Conservation (phyloP, 768 basidiomycete species). For the Sutorius australiensis region DNA sequence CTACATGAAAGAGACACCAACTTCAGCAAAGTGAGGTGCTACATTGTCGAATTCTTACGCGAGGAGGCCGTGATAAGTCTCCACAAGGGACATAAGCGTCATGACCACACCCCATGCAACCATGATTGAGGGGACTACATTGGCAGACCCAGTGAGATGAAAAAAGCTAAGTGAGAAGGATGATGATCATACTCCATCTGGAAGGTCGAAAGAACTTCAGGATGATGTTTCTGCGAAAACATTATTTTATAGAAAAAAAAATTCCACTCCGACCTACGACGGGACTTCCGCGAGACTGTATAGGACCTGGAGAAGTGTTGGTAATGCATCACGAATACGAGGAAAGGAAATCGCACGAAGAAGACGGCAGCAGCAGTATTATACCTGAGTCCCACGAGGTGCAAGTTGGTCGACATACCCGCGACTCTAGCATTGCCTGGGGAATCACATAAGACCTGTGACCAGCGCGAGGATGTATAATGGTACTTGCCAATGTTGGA, state of each 20-base stretch:
- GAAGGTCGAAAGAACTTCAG: slow-evolving; percentile 37
- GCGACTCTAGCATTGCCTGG: not conserved
- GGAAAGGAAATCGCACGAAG: not conserved
- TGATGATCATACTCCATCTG: slow-evolving; percentile 30
- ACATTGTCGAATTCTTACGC: slow-evolving; percentile 23
- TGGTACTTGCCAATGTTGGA: not conserved
- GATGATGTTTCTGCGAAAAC: slow-evolving; percentile 33
- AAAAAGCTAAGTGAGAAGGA: not conserved
- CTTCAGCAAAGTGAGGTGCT: not conserved
- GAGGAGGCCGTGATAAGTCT: slow-evolving; percentile 29
- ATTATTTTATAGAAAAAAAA: not conserved
- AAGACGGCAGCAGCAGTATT: not conserved
- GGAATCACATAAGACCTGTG: not conserved
- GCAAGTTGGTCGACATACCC: not conserved
- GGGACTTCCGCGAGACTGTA: not conserved
- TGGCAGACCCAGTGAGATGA: slow-evolving; percentile 9
- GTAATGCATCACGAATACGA: not conserved
- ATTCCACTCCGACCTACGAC: not conserved
- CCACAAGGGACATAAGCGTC: slow-evolving; percentile 38
- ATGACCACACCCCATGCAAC: slow-evolving; percentile 38
- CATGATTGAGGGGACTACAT: slow-evolving; percentile 39
- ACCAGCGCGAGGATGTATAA: not conserved
- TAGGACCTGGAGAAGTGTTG: not conserved
- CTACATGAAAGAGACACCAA: slow-evolving; percentile 14
- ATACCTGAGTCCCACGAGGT: not conserved